Conservation (phyloP, 208 protist genomes). For the Acanthamoeba lugdunensis region DNA sequence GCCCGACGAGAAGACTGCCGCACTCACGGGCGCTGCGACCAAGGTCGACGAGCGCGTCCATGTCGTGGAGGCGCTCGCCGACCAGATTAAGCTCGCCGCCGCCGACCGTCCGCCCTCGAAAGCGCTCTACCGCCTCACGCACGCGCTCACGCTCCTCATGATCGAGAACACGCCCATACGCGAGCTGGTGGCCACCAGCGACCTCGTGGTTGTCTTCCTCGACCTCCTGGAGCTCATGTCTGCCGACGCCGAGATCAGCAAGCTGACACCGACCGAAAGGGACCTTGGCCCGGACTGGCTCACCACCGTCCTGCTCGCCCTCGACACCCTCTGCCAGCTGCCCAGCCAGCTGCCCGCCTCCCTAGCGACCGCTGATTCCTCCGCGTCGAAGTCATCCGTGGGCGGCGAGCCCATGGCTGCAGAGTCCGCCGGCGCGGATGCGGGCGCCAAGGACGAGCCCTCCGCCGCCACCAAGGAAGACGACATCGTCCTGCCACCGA, state of each 20-base stretch:
- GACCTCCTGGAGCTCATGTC: not conserved
- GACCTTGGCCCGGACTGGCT: constrained; percentile 34
- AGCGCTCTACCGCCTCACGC: constrained; percentile 53
- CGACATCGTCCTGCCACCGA: not conserved
- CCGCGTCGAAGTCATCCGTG: not conserved
- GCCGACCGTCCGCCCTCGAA: constrained; percentile 27
- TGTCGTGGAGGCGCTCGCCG: not conserved
- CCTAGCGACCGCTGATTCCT: not conserved
- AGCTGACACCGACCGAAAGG: not conserved
- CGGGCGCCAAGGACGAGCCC: not conserved
- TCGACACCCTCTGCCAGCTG: constrained; percentile 65
- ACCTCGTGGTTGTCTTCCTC: constrained; percentile 32
- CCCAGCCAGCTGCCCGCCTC: not conserved
- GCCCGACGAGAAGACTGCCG: not conserved
- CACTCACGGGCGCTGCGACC: too few relatives aligned
- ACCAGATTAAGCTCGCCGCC: constrained; percentile 48
- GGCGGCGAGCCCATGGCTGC: not conserved
- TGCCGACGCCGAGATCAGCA: not conserved
- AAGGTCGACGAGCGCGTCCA: constrained; percentile 37
- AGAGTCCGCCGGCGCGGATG: not conserved
- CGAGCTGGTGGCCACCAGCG: constrained; percentile 9
- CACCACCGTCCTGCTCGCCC: constrained; percentile 28
- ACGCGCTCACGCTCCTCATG: constrained; percentile 64
- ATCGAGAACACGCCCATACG: constrained; percentile 27
- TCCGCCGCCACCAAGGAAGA: not conserved